Percentiles rank a stretch among this genome's conserved stretches.
phyloP scores from a whole-genome alignment of 192 early-diverging fungal species.

The Coemansia sp. region DNA sequence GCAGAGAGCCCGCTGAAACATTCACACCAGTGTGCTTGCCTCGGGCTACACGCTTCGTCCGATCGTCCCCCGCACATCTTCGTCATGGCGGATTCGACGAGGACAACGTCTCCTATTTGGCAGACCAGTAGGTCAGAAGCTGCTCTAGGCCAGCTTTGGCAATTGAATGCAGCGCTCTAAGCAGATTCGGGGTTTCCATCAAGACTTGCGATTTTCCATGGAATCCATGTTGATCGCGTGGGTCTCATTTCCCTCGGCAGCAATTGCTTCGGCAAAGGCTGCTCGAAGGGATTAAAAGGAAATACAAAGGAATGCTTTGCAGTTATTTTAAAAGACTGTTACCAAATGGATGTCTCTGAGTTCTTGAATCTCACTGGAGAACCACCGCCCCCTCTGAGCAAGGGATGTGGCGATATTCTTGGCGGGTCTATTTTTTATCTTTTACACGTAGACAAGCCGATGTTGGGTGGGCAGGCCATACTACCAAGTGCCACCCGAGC shows the following conservation, averaged over 20 bases:
- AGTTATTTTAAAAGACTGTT: not conserved
- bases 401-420: not conserved
- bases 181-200: not conserved
- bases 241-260: not conserved
- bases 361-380: not conserved
- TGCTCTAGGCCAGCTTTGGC: not conserved
- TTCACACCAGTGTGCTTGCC: not conserved
- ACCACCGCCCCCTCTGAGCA: not conserved
- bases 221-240: not conserved
- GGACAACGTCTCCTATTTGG: not conserved
- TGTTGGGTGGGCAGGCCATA: not conserved
- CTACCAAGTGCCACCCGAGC: no score
- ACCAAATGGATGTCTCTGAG: not conserved
- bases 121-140: not conserved
- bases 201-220: not conserved
- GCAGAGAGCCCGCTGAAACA: conserved; percentile 1
- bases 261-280: not conserved
- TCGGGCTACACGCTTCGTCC: not conserved
- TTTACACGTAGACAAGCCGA: not conserved
- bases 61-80: not conserved
- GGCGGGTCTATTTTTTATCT: not conserved
- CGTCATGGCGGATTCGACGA: not conserved
- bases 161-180: not conserved
- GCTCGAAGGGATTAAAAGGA: not conserved
- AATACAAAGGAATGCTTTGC: not conserved